phyloP scores from a whole-genome alignment of 2,329 filamentous ascomycete genomes.

The Nigrospora sphaerica region DNA sequence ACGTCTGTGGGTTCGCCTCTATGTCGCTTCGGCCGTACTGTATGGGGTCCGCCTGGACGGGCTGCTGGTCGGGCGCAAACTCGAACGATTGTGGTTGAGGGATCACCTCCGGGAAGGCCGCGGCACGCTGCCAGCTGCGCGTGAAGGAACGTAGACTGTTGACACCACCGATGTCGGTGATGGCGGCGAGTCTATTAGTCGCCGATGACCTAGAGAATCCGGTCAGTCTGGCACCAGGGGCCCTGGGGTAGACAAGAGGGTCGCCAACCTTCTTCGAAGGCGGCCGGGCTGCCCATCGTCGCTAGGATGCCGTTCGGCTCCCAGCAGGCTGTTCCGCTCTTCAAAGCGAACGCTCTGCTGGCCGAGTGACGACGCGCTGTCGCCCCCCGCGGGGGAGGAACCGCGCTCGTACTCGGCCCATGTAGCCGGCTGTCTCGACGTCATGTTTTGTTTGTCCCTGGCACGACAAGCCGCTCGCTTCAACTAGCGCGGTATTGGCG shows the following conservation, averaged over 20 bases:
- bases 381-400: constrained; percentile 28
- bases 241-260: background rate
- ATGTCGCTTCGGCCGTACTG: constrained; percentile 34
- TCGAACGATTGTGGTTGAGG: constrained; percentile 72
- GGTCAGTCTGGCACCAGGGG: background rate
- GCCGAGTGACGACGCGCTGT: constrained; percentile 31
- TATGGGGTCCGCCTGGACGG: constrained; percentile 28
- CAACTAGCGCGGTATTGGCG: too few relatives aligned
- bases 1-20: constrained; percentile 28
- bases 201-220: constrained; percentile 44
- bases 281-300: constrained; percentile 22
- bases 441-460: constrained; percentile 6
- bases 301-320: constrained; percentile 25
- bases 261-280: constrained; percentile 27
- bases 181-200: constrained; percentile 45
- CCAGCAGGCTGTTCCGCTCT: constrained; percentile 34
- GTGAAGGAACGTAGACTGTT: constrained; percentile 95
- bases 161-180: constrained; percentile 73
- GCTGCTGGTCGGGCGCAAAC: constrained; percentile 49
- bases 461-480: background rate
- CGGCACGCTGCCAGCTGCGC: constrained; percentile 84
- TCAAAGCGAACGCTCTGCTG: constrained; percentile 35
- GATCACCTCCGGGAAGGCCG: constrained; percentile 80
- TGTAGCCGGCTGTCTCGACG: constrained; percentile 19
- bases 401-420: constrained; percentile 41